phyloP scores from a whole-genome alignment of 2,329 filamentous ascomycete genomes.

The Exophiala aquamarina region DNA sequence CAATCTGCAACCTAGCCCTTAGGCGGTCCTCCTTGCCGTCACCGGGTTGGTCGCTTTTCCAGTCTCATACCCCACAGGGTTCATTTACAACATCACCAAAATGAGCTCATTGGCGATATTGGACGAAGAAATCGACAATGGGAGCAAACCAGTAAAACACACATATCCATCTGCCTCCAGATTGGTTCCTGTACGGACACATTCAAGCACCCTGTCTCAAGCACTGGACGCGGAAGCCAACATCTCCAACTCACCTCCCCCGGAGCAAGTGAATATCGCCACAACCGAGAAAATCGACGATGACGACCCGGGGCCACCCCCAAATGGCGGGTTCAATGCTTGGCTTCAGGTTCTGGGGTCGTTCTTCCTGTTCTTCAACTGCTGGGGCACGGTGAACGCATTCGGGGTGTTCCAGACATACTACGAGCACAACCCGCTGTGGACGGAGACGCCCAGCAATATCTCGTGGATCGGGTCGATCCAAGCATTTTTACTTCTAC shows the following conservation, averaged over 20 bases:
- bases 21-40: too few relatives aligned
- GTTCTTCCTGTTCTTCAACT: constrained; percentile 36
- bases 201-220: constrained; percentile 14
- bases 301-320: constrained; percentile 20
- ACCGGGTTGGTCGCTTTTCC: too few relatives aligned
- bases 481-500: constrained; percentile 48
- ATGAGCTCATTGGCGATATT: constrained; percentile 20
- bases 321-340: constrained; percentile 34
- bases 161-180: constrained; percentile 1
- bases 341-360: constrained; percentile 36
- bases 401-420: constrained; percentile 37
- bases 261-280: background rate
- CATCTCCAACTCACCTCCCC: constrained; percentile 2
- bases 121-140: constrained; percentile 8
- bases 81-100: background rate
- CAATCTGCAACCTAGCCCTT: too few relatives aligned
- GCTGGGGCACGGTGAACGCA: constrained; percentile 33
- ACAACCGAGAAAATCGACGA: constrained; percentile 4
- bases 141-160: background rate
- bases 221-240: constrained; percentile 23
- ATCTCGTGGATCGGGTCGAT: constrained; percentile 56
- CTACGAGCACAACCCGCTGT: constrained; percentile 31
- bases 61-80: too few relatives aligned
- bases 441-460: constrained; percentile 34
- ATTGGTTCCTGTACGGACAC: constrained; percentile 4